Evolutionary conservation across 177 flowering plant genomes (phyloP).

Genomic region (Vitis hybrid): DNA sequence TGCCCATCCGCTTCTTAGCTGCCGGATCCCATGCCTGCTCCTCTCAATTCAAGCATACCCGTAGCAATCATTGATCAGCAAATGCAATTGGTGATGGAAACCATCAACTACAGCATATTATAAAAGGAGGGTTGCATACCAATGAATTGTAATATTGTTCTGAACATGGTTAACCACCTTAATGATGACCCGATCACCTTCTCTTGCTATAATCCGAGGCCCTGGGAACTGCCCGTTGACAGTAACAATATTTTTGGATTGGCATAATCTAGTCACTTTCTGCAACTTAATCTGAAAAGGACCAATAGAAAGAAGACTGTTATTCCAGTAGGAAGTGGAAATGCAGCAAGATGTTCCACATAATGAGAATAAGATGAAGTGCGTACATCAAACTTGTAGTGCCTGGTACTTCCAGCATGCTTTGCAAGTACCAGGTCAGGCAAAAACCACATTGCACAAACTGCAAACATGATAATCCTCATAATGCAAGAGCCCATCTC

Average conservation of each 20-base stretch:
- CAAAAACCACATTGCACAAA: slow-evolving; percentile 14
- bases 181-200: slow-evolving; percentile 57
- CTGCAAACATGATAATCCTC: slow-evolving; percentile 4
- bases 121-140: slow-evolving; percentile 30
- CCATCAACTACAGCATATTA: background rate
- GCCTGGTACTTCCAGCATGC: slow-evolving; percentile 31
- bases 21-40: slow-evolving; percentile 71
- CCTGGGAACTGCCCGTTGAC: slow-evolving; percentile 73
- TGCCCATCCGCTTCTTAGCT: slow-evolving; percentile 63
- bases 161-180: slow-evolving; percentile 58
- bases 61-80: background rate
- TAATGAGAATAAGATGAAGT: background rate
- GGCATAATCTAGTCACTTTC: slow-evolving; percentile 62
- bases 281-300: slow-evolving; percentile 47
- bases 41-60: background rate
- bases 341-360: background rate
- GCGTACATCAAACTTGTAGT: slow-evolving; percentile 34
- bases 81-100: background rate
- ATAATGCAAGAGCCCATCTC: slow-evolving; percentile 2
- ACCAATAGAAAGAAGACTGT: too few species aligned
- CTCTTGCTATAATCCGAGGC: slow-evolving; percentile 56
- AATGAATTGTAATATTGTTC: slow-evolving; percentile 58
- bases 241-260: slow-evolving; percentile 49
- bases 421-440: slow-evolving; percentile 19
- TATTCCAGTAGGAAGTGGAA: background rate